Evolutionary conservation across 106 monocot species (phyloP).

Genomic region (Triglochin maritima): DNA sequence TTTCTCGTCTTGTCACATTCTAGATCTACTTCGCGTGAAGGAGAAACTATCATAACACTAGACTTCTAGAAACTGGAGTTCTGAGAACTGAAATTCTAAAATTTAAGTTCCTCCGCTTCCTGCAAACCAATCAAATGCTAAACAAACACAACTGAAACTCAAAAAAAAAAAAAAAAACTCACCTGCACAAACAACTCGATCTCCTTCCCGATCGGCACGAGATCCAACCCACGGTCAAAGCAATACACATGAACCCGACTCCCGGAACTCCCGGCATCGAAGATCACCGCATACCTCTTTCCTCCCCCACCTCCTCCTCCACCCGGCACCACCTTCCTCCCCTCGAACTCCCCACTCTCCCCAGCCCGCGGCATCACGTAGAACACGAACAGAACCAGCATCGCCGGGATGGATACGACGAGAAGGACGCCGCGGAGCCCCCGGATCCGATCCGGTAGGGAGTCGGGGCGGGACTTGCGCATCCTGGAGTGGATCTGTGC

Average conservation of each 20-base stretch:
- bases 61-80: too few relatives aligned
- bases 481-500: conserved; percentile 36
- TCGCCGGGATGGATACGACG: conserved; percentile 35
- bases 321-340: conserved; percentile 27
- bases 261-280: conserved; percentile 88
- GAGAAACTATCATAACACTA: too few relatives aligned
- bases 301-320: conserved; percentile 13
- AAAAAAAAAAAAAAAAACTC: neutral
- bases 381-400: conserved; percentile 61
- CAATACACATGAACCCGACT: conserved; percentile 81
- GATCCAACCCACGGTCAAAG: conserved; percentile 55
- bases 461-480: conserved; percentile 31
- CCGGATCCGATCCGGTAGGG: conserved; percentile 43
- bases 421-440: conserved; percentile 50
- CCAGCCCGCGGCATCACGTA: conserved; percentile 53
- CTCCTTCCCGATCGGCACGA: conserved; percentile 58
- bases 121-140: too few relatives aligned
- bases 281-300: conserved; percentile 68
- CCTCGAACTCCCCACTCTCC: conserved; percentile 2
- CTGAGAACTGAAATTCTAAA: too few relatives aligned
- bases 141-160: too few relatives aligned
- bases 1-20: too few relatives aligned
- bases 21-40: too few relatives aligned
- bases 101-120: too few relatives aligned
- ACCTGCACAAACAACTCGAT: conserved; percentile 74